Base-by-base conservation (phyloP, 805 yeast species). In the Brettanomyces custersianus region DNA sequence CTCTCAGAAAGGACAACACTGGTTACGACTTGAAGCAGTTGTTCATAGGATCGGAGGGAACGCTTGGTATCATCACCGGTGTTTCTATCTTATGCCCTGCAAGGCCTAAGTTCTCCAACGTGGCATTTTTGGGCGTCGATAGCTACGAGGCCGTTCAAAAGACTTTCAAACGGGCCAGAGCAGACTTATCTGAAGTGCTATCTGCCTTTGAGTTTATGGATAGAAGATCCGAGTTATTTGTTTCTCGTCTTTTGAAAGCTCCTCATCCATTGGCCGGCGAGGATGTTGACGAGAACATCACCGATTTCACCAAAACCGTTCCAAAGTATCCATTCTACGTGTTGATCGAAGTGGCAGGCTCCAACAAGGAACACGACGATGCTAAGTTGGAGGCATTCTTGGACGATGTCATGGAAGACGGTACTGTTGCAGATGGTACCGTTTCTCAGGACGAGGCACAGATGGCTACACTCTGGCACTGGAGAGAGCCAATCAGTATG, bases 141-240 rank as follows among this genome's bases (percentile, higher is more conserved):
- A 73, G 80, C 16, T 88, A 79, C 57, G 92, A 83, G 48, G 72
- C 78, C n/a, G 96, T 88, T 33, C 90, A 79, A 59, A 63, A 80
- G 49, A 77, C 87, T 2, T 88, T 87, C 59, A 77, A 73, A 23
- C 74, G 72, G 43, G 94, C 96, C 18, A 80, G 82, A 48, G 57
- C 62, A 30, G 94, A 85, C 46, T 72, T 88, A 27, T 74, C 82
- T 27, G 97, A 88, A 57, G 77, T 90, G 45, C 65, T 88, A 42
- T 82, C 94, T 21, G 96, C 96, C 8, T 88, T 87, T 59, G 97
- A 88, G 59, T 81, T 87, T 46, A 88, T 88, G 95, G 97, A 88
- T 56, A 62, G 66, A 20, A 74, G 66, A 44, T 77, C 80, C 21
- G 94, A 73, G 62, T 47, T 62, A 28, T 63, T 84, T 41, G 75